Percentiles rank a stretch among this genome's conserved stretches.
Conservation (phyloP, 768 basidiomycete genomes). For the Amylocystis lapponica region DNA sequence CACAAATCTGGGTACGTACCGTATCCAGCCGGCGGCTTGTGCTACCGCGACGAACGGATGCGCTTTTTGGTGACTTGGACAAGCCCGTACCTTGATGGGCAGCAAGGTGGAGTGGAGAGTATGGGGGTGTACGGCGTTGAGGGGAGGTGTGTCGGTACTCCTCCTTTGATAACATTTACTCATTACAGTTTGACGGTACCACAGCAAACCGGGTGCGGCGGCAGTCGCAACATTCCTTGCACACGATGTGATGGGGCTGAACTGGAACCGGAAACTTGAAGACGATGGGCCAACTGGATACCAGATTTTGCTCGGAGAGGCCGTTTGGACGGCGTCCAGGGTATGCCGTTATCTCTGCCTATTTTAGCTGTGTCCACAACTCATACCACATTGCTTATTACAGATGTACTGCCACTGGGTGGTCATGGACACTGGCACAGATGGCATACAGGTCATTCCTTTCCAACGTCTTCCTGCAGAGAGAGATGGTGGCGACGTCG, state of each 20-base stretch:
- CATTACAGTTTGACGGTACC: no score
- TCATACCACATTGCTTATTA: background rate
- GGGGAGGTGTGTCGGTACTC: conserved; percentile 32
- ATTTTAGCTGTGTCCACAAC: background rate
- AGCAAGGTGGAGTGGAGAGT: conserved; percentile 16
- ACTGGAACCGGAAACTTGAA: no score
- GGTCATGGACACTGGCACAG: conserved; percentile 30
- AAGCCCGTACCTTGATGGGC: conserved; percentile 21
- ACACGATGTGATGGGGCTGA: conserved; percentile 36
- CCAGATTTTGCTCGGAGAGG: conserved; percentile 35
- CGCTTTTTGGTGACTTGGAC: conserved; percentile 34
- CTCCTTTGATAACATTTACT: background rate
- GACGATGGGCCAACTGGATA: no score
- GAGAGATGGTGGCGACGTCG: conserved; percentile 16
- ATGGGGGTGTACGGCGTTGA: conserved; percentile 44
- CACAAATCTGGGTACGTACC: conserved; percentile 41
- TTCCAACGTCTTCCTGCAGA: conserved; percentile 35
- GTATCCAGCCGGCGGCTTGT: conserved; percentile 38
- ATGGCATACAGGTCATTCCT: conserved; percentile 34
- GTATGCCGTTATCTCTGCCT: background rate
- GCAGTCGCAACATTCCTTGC: conserved; percentile 32
- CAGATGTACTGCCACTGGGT: conserved; percentile 36
- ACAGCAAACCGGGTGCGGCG: conserved; percentile 43
- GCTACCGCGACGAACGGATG: conserved; percentile 35
- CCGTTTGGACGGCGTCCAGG: conserved; percentile 23